Evolutionary conservation across 2,329 filamentous ascomycete species (phyloP), one percentile per base, ranked within the genome.

Genomic region (Chrysoporthe austroafricana): DNA sequence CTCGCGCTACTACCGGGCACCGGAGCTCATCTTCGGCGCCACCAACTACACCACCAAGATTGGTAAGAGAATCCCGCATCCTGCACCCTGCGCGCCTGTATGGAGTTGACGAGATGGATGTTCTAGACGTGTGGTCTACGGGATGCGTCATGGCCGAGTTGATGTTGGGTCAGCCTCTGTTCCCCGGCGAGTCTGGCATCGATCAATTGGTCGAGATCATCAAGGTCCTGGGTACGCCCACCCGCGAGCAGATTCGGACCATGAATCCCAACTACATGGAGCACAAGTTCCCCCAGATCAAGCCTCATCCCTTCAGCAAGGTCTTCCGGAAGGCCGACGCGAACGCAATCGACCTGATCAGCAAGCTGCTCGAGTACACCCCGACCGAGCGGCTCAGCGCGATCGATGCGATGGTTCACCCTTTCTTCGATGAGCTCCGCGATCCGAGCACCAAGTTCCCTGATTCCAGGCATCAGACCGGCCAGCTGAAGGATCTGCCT

Each of bases 181-280:
- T 99, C 85, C 96, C 96, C 36, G 96, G 96, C 75, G 96, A 99
- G 81, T 99, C 96, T 60, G 96, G 96, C 72, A 99, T 99, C 76
- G 96, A 99, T 78, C 96, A 99, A 79, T 85, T 99, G 61, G 96
- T 99, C 58, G 96, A 99, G 81, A 99, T 99, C 78, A 99, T 99
- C 86, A 99, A 99, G 83, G 95, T 99, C 64, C 84, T 99, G 70
- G 96, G 96, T 69, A 99, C 96, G 21, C 96, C 96, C 21, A 98
- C 96, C 46, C 88, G 96, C 72, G 96, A 99, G 79, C 96, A 99
- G 81, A 99, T 99, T 76, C 92, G 96, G 74, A 99, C 96, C 72
- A 99, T 99, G 96, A 99, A 99, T 81, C 96, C 96, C 69, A 99
- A 99, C 82, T 99, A 99, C 82, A 99, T 99, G 96, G 96, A 99